Evolutionary conservation across 345 rosid genomes (phyloP).

Genomic region (Brassica nigra): DNA sequence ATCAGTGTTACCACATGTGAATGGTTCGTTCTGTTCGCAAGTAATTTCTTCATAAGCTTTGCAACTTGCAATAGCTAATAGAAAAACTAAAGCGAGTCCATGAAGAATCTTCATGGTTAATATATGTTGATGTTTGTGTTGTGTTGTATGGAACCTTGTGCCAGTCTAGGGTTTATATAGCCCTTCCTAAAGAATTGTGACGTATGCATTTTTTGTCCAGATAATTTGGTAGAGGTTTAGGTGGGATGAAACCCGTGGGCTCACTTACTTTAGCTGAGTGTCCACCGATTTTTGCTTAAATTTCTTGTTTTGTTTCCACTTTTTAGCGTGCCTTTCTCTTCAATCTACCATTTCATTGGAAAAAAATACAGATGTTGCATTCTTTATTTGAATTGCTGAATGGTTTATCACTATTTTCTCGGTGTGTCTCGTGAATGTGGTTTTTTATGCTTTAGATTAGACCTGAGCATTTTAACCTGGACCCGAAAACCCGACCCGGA

Average conservation of each 20-base stretch:
- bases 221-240: background rate
- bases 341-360: background rate
- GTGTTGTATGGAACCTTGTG: background rate
- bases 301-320: background rate
- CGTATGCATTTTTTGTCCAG: background rate
- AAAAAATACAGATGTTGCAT: background rate
- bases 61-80: background rate
- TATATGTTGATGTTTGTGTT: background rate
- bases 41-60: background rate
- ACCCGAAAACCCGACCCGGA: too few species aligned
- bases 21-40: background rate
- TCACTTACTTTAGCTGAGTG: background rate
- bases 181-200: background rate
- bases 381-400: too few species aligned
- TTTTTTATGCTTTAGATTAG: too few species aligned
- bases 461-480: too few species aligned
- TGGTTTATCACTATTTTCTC: too few species aligned
- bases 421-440: too few species aligned
- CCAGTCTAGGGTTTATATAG: background rate
- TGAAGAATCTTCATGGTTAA: background rate
- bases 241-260: background rate
- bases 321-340: background rate
- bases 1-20: background rate
- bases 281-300: background rate
- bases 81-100: background rate